Conservation (phyloP, 345 rosid species). For the Aegle marmelos region DNA sequence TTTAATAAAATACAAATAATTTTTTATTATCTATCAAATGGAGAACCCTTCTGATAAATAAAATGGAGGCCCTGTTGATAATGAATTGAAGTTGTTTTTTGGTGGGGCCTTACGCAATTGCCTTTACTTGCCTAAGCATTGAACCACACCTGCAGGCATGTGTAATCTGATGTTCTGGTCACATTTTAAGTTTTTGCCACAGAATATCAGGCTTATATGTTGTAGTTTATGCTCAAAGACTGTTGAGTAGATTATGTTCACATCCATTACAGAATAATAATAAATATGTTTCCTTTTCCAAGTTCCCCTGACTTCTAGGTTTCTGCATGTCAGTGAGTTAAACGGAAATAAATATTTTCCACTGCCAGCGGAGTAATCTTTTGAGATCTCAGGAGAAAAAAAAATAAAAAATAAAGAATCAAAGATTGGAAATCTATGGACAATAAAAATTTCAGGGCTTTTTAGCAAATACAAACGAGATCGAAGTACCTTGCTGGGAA, state of each 20-base stretch:
- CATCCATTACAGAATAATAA: not conserved
- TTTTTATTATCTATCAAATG: no score
- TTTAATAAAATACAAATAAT: no score
- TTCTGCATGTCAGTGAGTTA: not conserved
- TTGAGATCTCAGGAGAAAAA: not conserved
- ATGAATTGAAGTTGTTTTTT: no score
- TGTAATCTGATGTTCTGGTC: not conserved
- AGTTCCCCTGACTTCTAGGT: not conserved
- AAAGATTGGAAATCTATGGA: not conserved
- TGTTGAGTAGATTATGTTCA: not conserved
- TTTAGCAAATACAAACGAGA: not conserved
- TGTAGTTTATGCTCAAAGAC: not conserved
- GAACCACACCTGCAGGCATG: not conserved
- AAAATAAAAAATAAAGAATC: no score
- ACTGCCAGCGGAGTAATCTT: not conserved
- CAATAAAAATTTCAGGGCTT: not conserved
- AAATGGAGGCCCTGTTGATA: no score
- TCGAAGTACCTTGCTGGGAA: conserved; percentile 36
- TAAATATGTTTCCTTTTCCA: not conserved
- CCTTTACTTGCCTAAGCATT: no score
- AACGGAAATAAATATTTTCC: not conserved
- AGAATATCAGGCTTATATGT: not conserved
- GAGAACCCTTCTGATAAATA: no score
- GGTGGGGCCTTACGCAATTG: no score
- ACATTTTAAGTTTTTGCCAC: not conserved